A percentile compares a stretch with the other conserved stretches of the same genome.
Conservation (phyloP, 2,329 filamentous ascomycete genomes). For the Mycogone perniciosa region DNA sequence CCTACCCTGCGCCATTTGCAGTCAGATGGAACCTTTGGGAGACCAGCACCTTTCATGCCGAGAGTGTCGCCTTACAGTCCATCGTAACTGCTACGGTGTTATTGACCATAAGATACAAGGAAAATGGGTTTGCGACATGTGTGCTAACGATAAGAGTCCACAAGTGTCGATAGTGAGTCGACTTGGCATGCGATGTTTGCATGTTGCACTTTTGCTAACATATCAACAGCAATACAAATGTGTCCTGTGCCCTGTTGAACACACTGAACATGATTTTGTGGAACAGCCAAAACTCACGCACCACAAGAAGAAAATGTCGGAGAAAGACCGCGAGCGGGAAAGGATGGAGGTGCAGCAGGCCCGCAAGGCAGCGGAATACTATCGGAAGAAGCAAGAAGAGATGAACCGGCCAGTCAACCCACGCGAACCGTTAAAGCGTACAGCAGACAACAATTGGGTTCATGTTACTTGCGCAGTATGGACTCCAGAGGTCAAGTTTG, state of each 20-base stretch:
- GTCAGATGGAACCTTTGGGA: constrained; percentile 62
- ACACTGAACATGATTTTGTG: constrained; percentile 75
- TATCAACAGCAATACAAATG: constrained; percentile 72
- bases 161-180: constrained; percentile 77
- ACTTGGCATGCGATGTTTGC: background rate
- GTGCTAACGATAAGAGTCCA: constrained; percentile 85
- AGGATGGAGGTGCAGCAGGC: constrained; percentile 78
- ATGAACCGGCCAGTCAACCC: constrained; percentile 77
- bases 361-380: constrained; percentile 71
- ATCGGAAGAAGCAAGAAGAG: constrained; percentile 75
- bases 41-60: constrained; percentile 72
- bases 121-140: constrained; percentile 97
- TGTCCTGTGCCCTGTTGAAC: constrained; percentile 78
- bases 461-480: constrained; percentile 91
- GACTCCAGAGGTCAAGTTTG: constrained; percentile 90
- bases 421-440: constrained; percentile 86
- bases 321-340: constrained; percentile 87
- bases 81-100: constrained; percentile 89
- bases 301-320: constrained; percentile 78
- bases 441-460: constrained; percentile 96
- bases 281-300: constrained; percentile 53
- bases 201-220: constrained; percentile 21
- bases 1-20: constrained; percentile 81
- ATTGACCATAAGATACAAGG: constrained; percentile 58
- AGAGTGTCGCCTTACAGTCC: constrained; percentile 86